Conservation (phyloP, 805 yeast species). For the Blastobotrys robertii region DNA sequence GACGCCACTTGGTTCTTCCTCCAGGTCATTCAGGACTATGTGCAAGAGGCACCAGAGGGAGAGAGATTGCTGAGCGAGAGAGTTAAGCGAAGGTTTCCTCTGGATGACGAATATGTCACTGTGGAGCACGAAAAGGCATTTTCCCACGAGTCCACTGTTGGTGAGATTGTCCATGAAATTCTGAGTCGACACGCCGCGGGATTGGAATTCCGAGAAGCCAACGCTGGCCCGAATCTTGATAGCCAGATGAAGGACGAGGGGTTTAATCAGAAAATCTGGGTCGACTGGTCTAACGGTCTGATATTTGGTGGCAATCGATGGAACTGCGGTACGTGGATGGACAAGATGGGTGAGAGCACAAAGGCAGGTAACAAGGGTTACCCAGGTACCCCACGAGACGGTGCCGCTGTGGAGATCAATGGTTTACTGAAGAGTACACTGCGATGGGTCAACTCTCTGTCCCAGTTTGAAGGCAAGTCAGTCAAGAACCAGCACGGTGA, state of each 20-base stretch:
- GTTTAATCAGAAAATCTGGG: slow-evolving; percentile 67
- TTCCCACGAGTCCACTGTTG: slow-evolving; percentile 54
- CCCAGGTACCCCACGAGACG: slow-evolving; percentile 97
- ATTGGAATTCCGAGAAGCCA: slow-evolving; percentile 82
- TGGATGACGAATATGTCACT: slow-evolving; percentile 70
- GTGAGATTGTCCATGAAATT: slow-evolving; percentile 75
- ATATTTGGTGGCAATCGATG: slow-evolving; percentile 84
- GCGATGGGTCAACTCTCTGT: slow-evolving; percentile 62
- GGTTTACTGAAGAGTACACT: slow-evolving; percentile 79
- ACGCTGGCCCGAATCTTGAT: slow-evolving; percentile 83
- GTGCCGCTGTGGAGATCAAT: slow-evolving; percentile 88
- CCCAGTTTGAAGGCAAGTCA: slow-evolving; percentile 43
- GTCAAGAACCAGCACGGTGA: slow-evolving; percentile 55
- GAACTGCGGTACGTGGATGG: slow-evolving; percentile 99
- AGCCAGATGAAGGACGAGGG: slow-evolving; percentile 91
- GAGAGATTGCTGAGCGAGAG: slow-evolving; percentile 52
- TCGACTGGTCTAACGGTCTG: slow-evolving; percentile 86
- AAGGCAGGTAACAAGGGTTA: slow-evolving; percentile 77
- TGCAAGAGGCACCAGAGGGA: slow-evolving; percentile 60
- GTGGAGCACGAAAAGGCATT: slow-evolving; percentile 68
- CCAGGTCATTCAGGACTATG: slow-evolving; percentile 82
- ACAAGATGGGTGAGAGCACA: slow-evolving; percentile 94
- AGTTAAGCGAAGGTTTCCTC: slow-evolving; percentile 78
- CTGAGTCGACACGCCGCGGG: slow-evolving; percentile 84
- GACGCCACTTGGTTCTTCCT: slow-evolving; percentile 96